Conservation (phyloP, 257 asterid species). For the Solanum chilense region DNA sequence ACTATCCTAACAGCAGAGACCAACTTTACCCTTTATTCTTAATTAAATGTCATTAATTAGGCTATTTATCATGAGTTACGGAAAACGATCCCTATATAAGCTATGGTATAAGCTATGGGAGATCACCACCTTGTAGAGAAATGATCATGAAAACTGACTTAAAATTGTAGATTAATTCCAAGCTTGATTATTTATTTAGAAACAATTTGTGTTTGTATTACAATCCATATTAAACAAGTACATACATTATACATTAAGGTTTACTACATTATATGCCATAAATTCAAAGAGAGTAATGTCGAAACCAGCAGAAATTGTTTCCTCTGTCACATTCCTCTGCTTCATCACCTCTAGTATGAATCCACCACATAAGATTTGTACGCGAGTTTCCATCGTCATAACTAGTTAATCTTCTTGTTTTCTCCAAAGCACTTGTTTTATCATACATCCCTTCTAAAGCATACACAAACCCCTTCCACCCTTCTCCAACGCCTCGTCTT, state of each 20-base stretch:
- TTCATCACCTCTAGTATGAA: conserved; percentile 39
- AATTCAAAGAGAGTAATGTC: conserved; percentile 42
- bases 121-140: background rate
- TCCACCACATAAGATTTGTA: conserved; percentile 74
- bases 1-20: background rate
- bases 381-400: conserved; percentile 65
- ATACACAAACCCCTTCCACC: conserved; percentile 73
- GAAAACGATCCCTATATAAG: background rate
- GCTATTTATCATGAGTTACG: background rate
- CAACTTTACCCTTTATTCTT: background rate
- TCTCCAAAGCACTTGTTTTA: conserved; percentile 26
- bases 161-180: background rate
- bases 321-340: conserved; percentile 18
- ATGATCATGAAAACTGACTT: background rate
- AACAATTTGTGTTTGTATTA: background rate
- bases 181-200: background rate
- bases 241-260: background rate
- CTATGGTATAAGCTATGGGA: background rate
- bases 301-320: conserved; percentile 38
- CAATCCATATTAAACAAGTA: background rate
- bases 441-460: conserved; percentile 69
- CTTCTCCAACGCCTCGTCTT: conserved; percentile 68
- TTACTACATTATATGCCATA: background rate
- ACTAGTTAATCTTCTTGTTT: conserved; percentile 29
- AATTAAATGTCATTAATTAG: background rate